Evolutionary conservation across 352 stramenopile species (phyloP).

Genomic region (Phytopythium litorale): DNA sequence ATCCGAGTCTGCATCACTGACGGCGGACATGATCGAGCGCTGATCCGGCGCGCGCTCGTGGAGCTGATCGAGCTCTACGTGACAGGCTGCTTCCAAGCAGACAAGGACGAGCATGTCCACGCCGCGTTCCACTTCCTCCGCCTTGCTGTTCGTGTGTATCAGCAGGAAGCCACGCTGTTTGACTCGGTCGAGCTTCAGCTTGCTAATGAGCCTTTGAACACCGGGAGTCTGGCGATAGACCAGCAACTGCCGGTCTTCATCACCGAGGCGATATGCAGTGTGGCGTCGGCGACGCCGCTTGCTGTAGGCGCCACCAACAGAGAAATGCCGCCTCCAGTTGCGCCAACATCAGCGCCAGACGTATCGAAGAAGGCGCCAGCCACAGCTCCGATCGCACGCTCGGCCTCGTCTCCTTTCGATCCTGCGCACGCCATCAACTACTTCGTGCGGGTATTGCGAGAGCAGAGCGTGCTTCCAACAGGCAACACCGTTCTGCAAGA

Average conservation of each 20-base stretch:
- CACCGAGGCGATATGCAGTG: constrained; percentile 3
- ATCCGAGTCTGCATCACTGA: constrained; percentile 41
- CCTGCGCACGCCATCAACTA: constrained; percentile 45
- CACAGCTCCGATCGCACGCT: background rate
- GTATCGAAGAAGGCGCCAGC: background rate
- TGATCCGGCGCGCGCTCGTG: constrained; percentile 46
- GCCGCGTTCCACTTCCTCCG: constrained; percentile 71
- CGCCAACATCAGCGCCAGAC: constrained; percentile 9
- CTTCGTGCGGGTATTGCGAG: constrained; percentile 49
- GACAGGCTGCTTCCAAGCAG: constrained; percentile 32
- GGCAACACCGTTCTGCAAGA: constrained; percentile 30
- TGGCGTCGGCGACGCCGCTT: background rate
- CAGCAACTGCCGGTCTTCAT: constrained; percentile 3
- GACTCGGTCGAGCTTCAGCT: constrained; percentile 60
- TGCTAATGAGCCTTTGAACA: background rate
- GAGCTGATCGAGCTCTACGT: constrained; percentile 64
- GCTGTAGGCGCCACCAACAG: background rate
- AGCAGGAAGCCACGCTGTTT: constrained; percentile 45
- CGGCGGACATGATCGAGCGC: constrained; percentile 49
- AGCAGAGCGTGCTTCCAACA: constrained; percentile 37
- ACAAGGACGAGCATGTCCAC: constrained; percentile 55
- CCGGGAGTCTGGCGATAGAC: background rate
- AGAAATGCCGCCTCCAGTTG: background rate
- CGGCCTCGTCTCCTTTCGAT: background rate
- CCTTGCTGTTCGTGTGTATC: constrained; percentile 36